These are phyloP conservation scores for Paraconiothyrium brasiliense DNA, from an alignment of 2,329 filamentous ascomycete species.

Conservation along the genomic window DNA sequence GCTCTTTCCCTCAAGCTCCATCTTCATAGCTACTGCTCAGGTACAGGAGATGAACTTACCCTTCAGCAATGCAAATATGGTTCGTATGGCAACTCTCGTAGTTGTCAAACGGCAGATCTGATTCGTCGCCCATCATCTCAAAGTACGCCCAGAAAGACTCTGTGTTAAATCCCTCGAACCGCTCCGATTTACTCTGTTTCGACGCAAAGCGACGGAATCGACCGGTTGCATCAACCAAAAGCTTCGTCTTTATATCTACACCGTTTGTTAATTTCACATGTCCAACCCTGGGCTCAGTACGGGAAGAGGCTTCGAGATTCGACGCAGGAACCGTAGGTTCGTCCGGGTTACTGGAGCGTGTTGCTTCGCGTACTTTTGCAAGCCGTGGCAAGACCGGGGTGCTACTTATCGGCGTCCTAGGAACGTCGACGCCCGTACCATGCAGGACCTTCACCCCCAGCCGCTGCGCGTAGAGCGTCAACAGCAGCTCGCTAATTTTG, in stretches of 20 bases:
- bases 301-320: not conserved
- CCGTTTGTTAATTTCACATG: not conserved
- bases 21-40: not conserved
- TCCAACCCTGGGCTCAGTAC: not conserved
- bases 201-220: conserved; percentile 1
- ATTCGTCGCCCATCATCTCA: conserved; percentile 3
- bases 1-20: not conserved
- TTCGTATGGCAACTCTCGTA: conserved; percentile 1
- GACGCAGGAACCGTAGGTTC: not conserved
- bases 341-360: not conserved
- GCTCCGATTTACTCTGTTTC: not conserved
- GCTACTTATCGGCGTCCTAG: not conserved
- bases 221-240: not conserved
- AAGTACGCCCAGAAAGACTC: conserved; percentile 3
- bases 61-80: conserved; percentile 2
- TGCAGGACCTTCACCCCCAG: conserved; percentile 1
- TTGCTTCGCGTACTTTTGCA: not conserved
- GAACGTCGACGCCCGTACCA: not conserved
- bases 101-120: not conserved
- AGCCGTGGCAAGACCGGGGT: not conserved
- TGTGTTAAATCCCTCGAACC: conserved; percentile 3
- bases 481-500: conserved; percentile 2
- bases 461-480: conserved; percentile 1
- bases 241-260: not conserved
- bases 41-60: not conserved